Percentiles rank a stretch among this genome's conserved stretches.
These are phyloP conservation scores for Lecanosticta acicola DNA, from an alignment of 2,329 filamentous ascomycete species.

Conservation along the genomic window DNA sequence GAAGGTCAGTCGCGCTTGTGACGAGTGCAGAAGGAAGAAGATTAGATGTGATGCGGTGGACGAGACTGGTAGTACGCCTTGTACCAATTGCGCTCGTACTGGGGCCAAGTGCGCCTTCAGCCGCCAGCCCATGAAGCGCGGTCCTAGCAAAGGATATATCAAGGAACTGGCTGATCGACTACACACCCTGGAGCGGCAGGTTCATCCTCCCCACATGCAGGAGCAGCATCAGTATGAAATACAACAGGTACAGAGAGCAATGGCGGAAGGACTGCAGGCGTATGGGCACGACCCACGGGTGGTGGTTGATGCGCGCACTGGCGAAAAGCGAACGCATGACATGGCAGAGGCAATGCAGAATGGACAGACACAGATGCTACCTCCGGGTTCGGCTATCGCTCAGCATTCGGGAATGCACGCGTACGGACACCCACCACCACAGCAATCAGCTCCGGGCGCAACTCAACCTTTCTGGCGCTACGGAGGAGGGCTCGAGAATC, in stretches of 20 bases:
- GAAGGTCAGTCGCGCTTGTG: constrained; percentile 82
- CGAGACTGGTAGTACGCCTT: constrained; percentile 66
- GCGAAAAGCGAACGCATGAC: constrained; percentile 30
- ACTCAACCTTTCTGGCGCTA: constrained; percentile 25
- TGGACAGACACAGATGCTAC: constrained; percentile 8
- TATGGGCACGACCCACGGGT: constrained; percentile 14
- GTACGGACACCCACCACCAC: constrained; percentile 8
- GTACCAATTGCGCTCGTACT: constrained; percentile 73
- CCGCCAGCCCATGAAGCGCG: constrained; percentile 70
- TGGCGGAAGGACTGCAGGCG: constrained; percentile 21
- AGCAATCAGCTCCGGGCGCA: constrained; percentile 7
- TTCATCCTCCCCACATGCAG: constrained; percentile 37
- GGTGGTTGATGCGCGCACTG: constrained; percentile 24
- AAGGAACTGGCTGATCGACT: constrained; percentile 85
- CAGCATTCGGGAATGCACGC: constrained; percentile 8
- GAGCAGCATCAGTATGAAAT: constrained; percentile 29
- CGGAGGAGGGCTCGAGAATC: constrained; percentile 16
- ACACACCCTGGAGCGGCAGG: constrained; percentile 73
- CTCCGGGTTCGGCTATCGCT: constrained; percentile 12
- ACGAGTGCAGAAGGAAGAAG: constrained; percentile 82
- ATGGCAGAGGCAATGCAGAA: constrained; percentile 24
- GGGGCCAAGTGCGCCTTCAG: constrained; percentile 78
- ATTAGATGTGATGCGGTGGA: constrained; percentile 80
- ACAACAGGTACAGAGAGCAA: constrained; percentile 28
- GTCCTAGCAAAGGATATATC: constrained; percentile 89